Conservation (phyloP, 2,329 filamentous ascomycete genomes). For the Emergomyces orientalis region DNA sequence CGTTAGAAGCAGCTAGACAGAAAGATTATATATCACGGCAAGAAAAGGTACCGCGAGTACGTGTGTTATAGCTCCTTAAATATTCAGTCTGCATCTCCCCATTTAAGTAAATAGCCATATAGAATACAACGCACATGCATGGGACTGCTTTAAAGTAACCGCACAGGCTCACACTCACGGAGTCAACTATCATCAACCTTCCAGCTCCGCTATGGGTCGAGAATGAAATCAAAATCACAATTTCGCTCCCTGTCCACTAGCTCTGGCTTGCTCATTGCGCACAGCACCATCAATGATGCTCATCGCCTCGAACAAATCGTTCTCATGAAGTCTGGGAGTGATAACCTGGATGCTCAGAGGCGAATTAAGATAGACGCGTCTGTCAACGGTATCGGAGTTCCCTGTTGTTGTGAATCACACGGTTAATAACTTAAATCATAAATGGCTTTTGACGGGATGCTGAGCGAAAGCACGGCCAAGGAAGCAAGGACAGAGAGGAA, state of each 20-base stretch:
- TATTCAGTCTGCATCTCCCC: neutral
- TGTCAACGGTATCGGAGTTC: conserved; percentile 43
- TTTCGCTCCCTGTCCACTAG: conserved; percentile 12
- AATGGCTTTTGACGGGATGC: neutral
- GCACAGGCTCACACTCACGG: no score
- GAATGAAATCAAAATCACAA: conserved; percentile 13
- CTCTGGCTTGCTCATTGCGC: conserved; percentile 13
- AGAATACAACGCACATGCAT: neutral
- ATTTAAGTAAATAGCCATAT: neutral
- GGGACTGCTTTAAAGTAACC: no score
- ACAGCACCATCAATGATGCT: conserved; percentile 40
- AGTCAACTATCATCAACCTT: neutral
- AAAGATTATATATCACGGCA: neutral
- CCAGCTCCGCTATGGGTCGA: neutral
- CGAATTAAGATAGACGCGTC: conserved; percentile 46
- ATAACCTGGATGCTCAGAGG: conserved; percentile 48
- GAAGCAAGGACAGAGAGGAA: neutral
- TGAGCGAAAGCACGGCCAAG: neutral
- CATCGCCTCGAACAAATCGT: conserved; percentile 47
- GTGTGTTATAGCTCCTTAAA: neutral
- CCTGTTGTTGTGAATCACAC: conserved; percentile 19
- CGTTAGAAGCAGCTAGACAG: neutral
- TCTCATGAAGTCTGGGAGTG: conserved; percentile 46
- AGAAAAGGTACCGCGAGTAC: neutral
- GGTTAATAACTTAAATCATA: neutral